Base-by-base conservation (phyloP, 2,329 filamentous ascomycete genomes). In the Alternaria dauci region DNA sequence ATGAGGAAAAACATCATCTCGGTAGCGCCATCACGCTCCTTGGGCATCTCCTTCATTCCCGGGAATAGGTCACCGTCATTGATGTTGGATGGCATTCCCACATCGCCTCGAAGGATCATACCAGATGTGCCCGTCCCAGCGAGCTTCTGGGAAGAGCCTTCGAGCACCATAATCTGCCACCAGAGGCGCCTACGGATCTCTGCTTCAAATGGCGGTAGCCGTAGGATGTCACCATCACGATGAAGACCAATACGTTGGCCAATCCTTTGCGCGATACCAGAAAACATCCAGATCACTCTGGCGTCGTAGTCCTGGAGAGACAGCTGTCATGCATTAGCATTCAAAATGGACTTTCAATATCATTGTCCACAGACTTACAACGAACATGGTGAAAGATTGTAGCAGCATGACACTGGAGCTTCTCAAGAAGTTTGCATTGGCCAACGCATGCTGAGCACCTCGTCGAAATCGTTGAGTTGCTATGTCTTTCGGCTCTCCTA, bases 371-470 rank as follows among this genome's bases (percentile, higher is more conserved):
- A 38, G n/a, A 38, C 36, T 38, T 38, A 38, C 36, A 38, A 38
- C 16, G 67, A 89, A 91, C 16, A 92, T 79, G 6, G 89, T 79
- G 58, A 88, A 88, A 1, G 89, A 90, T 75, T 92, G 89, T 25
- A 93, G 77, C 4, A 89, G 83, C 52, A 86, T 84, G 8, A 91
- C 71, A 59, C 92, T 89, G 1, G 86, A 86, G 12, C 86, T 86
- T 28, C 87, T 84, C 78, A 93, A 86, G 65, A 92, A 89, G 9
- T 86, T 85, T 1, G 87, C 88, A 63, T 89, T 89, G 36, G 89
- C 81, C 20, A 93, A 80, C 2, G 89, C 88, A 66, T 90, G 86
- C 63, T 90, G 88, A 2, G 85, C 80, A 1, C 85, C 89, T 20
- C 81, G 79, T 55, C 88, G 84, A 63, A 86, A 90, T 55, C 82